Conservation (phyloP, 2,329 filamentous ascomycete genomes). For the Chaetothyriales sp. region DNA sequence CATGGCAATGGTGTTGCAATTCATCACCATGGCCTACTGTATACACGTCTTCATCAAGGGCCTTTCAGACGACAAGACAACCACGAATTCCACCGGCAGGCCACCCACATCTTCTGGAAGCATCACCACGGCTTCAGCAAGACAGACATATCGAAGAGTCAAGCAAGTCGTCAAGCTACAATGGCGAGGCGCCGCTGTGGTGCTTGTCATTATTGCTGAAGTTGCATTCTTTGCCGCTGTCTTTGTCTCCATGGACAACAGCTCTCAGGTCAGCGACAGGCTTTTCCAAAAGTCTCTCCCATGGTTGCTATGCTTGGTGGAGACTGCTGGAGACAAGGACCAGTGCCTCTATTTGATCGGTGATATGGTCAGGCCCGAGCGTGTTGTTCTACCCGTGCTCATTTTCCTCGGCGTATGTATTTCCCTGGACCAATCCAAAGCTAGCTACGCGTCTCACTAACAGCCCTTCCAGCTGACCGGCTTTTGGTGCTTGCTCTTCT, state of each 20-base stretch:
- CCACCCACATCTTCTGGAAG: constrained; percentile 66
- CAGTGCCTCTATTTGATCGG: constrained; percentile 50
- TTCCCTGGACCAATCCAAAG: not conserved
- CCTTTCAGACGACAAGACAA: constrained; percentile 56
- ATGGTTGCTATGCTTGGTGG: constrained; percentile 62
- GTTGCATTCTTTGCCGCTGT: constrained; percentile 88
- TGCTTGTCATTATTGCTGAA: constrained; percentile 77
- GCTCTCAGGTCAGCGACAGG: constrained; percentile 44
- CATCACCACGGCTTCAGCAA: constrained; percentile 63
- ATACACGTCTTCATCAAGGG: constrained; percentile 88
- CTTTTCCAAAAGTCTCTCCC: constrained; percentile 42
- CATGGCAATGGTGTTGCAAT: constrained; percentile 63
- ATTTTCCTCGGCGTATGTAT: constrained; percentile 62
- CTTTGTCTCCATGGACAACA: constrained; percentile 75
- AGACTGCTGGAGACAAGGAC: constrained; percentile 45
- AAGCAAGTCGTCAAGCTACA: constrained; percentile 78
- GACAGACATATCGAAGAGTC: constrained; percentile 77
- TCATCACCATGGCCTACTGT: constrained; percentile 79
- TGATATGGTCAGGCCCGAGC: constrained; percentile 55
- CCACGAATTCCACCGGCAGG: constrained; percentile 38
- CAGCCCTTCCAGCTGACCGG: constrained; percentile 52
- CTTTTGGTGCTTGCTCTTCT: constrained; percentile 68
- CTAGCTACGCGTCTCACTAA: constrained; percentile 17
- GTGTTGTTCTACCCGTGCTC: constrained; percentile 67
- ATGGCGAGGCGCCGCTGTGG: constrained; percentile 84